These are phyloP conservation scores for Hibiscus tridactylites DNA, from an alignment of 345 rosid species.

Conservation along the genomic window DNA sequence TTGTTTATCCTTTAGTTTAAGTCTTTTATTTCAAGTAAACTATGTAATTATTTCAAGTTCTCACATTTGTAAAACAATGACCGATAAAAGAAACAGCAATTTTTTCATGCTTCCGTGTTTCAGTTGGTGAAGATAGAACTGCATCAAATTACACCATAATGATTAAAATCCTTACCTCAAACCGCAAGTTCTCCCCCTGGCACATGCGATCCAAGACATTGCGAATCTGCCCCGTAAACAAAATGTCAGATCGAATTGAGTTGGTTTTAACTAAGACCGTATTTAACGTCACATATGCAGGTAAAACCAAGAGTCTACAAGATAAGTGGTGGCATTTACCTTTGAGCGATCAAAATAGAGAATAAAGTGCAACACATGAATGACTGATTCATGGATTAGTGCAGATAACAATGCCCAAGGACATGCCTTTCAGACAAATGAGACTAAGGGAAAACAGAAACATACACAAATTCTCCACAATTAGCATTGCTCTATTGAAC, in stretches of 20 bases:
- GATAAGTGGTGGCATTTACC: not conserved
- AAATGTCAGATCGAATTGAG: constrained; percentile 16
- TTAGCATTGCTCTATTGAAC: not conserved
- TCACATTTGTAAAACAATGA: not conserved
- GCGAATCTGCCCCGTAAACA: constrained; percentile 43
- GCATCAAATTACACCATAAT: no score
- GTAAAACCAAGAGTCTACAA: not conserved
- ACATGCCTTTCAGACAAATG: not conserved
- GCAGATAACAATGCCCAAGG: not conserved
- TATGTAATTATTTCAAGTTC: no score
- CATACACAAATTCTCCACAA: no score
- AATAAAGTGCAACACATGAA: not conserved
- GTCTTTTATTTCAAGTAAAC: no score
- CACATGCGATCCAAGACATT: constrained; percentile 67
- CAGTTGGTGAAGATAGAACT: constrained; percentile 8
- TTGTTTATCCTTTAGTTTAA: no score
- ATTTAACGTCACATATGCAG: not conserved
- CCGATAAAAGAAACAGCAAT: not conserved
- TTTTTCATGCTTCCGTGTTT: not conserved
- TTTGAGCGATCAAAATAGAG: not conserved
- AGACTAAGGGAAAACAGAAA: not conserved
- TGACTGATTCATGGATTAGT: not conserved
- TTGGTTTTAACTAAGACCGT: not conserved
- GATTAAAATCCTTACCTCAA: no score
- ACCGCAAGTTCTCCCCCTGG: no score